Base-by-base conservation (phyloP, 1,284 basidiomycete genomes). In the Pisolithus thermaeus region DNA sequence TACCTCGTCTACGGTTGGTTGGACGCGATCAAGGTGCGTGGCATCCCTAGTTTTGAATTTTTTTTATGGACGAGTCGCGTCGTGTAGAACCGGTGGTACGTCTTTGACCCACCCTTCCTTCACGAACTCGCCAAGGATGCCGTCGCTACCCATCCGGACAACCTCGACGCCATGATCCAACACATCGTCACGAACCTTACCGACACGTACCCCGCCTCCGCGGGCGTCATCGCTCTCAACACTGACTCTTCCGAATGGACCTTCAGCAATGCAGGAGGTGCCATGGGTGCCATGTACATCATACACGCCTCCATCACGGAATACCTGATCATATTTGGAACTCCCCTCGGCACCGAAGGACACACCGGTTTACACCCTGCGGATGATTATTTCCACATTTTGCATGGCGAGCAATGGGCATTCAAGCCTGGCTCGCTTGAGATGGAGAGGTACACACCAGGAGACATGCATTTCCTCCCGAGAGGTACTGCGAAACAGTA, bases 201-300 rank as follows among this genome's bases (percentile, higher is more conserved):
- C 12, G 67, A 73, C 11, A 84, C 81, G 7, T 87, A 92, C 64
- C 74, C 85, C 1, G 62, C 64, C 54, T 50, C 60, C 2, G 68
- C 67, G 12, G 56, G 55, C 11, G 61, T 72, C 37, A 74, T 87
- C 47, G 72, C 77, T 12, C 61, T 93, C 57, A 87, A 88, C 68
- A 69, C 78, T 20, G 68, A 89, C 70, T 59, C 74, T 7, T 74
- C 78, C 46, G 94, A 98, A 64, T 98, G 96, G 96, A 83, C 98
- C 41, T 92, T 97, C 73, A 98, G 88, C 76, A 99, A 99, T 65
- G 96, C 96, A 1, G 96, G 95, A 18, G 96, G 97, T 49, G 96
- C 97, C 1, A 99, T 98, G 96, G 96, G 92, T 42, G 85, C 87
- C 42, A 98, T 99, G 96, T 97, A 92, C 70, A 81, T 98, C 71